Evolutionary conservation across 805 yeast species (phyloP).

Genomic region (Debaryomyces tyrocola): DNA sequence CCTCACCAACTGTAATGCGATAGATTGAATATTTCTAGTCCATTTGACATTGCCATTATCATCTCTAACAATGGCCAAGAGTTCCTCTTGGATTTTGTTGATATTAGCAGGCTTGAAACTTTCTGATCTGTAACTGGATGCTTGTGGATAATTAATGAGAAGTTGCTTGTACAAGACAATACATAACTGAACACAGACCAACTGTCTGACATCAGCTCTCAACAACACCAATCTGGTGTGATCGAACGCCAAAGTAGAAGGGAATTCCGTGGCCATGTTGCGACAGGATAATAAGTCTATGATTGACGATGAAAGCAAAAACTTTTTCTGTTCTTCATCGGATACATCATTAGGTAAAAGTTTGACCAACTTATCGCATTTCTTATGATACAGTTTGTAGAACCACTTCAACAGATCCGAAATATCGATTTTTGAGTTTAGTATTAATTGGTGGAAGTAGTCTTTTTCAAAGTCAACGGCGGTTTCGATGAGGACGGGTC

Average conservation of each 20-base stretch:
- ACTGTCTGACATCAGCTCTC: slow-evolving; percentile 82
- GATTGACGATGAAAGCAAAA: slow-evolving; percentile 50
- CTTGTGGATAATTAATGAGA: slow-evolving; percentile 31
- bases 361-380: neutral
- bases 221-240: slow-evolving; percentile 73
- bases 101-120: slow-evolving; percentile 34
- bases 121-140: slow-evolving; percentile 15
- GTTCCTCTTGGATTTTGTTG: slow-evolving; percentile 61
- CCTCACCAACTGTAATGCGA: slow-evolving; percentile 66
- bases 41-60: slow-evolving; percentile 86
- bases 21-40: slow-evolving; percentile 77
- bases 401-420: slow-evolving; percentile 69
- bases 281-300: slow-evolving; percentile 71
- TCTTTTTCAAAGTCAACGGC: slow-evolving; percentile 89
- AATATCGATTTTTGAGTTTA: slow-evolving; percentile 59
- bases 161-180: slow-evolving; percentile 71
- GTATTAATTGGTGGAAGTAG: slow-evolving; percentile 59
- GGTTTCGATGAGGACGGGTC: slow-evolving; percentile 82
- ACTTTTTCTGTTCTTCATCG: slow-evolving; percentile 23
- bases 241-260: slow-evolving; percentile 81
- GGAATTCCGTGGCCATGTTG: slow-evolving; percentile 79
- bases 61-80: slow-evolving; percentile 77
- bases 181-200: slow-evolving; percentile 78
- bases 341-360: neutral
- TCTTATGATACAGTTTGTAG: slow-evolving; percentile 32